Conservation (phyloP, 2,329 filamentous ascomycete genomes). For the Penicillium hesseltinei region DNA sequence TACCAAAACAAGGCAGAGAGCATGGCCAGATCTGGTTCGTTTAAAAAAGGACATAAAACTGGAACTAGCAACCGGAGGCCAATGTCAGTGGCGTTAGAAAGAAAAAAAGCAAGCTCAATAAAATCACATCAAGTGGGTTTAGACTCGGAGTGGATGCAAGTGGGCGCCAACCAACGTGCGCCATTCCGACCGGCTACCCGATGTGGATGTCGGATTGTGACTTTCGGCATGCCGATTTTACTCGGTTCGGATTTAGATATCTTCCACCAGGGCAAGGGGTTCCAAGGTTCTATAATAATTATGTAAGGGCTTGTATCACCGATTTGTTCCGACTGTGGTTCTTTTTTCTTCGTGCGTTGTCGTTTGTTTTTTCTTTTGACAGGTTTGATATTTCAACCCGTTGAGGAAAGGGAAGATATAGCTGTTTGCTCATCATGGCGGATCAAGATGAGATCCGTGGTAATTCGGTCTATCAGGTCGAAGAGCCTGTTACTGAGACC, state of each 20-base stretch:
- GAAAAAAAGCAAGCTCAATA: not conserved
- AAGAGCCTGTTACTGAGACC: not conserved
- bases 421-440: not conserved
- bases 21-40: not conserved
- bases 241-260: not conserved
- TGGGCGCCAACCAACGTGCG: not conserved
- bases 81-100: not conserved
- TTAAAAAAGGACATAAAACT: not conserved
- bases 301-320: not conserved
- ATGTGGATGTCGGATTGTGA: not conserved
- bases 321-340: not conserved
- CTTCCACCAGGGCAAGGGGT: not conserved
- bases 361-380: not conserved
- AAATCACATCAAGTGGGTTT: not conserved
- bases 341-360: not conserved
- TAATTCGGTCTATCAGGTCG: constrained; percentile 1
- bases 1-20: constrained; percentile 3
- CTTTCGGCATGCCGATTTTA: constrained; percentile 1
- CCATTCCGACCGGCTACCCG: constrained; percentile 1
- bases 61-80: not conserved
- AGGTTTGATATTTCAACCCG: not conserved
- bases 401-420: not conserved
- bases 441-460: constrained; percentile 3
- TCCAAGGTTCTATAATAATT: not conserved
- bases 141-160: not conserved